phyloP scores from a whole-genome alignment of 2,329 filamentous ascomycete genomes.

The Botrytis hyacinthi region DNA sequence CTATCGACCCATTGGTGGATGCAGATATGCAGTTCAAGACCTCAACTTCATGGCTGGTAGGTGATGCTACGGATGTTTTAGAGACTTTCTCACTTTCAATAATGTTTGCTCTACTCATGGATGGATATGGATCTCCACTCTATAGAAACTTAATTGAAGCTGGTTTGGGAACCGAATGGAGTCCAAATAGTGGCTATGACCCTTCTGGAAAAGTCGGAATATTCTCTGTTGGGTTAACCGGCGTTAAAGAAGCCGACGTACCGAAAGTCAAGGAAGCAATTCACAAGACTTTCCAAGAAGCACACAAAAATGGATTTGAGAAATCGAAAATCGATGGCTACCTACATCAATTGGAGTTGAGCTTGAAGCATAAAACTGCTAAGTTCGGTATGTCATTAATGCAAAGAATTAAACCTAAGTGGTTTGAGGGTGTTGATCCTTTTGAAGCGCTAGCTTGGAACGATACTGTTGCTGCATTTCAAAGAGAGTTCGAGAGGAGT shows the following conservation, averaged over 20 bases:
- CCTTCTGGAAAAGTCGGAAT: constrained; percentile 72
- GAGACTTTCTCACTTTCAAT: constrained; percentile 87
- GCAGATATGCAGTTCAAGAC: constrained; percentile 89
- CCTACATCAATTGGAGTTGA: constrained; percentile 89
- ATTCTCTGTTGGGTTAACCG: constrained; percentile 87
- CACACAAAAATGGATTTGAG: constrained; percentile 76
- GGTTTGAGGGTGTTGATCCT: constrained; percentile 94
- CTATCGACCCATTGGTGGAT: constrained; percentile 82
- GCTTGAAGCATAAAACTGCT: constrained; percentile 92
- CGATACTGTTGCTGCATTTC: constrained; percentile 79
- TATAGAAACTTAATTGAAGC: constrained; percentile 87
- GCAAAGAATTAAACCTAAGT: constrained; percentile 82
- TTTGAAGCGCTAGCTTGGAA: constrained; percentile 92
- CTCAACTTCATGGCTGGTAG: constrained; percentile 88
- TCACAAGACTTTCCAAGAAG: constrained; percentile 67
- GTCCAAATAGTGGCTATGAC: constrained; percentile 91
- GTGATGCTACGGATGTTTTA: constrained; percentile 75
- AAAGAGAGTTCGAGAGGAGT: constrained; percentile 69
- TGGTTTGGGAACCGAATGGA: constrained; percentile 88
- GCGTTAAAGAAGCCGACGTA: constrained; percentile 80
- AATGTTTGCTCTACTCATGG: constrained; percentile 79
- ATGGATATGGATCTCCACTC: constrained; percentile 92
- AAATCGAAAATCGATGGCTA: constrained; percentile 89
- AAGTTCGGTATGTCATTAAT: constrained; percentile 91
- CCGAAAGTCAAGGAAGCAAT: constrained; percentile 73